Conservation (phyloP, 1,139 yeast genomes). For the Blastobotrys illinoisensis region DNA sequence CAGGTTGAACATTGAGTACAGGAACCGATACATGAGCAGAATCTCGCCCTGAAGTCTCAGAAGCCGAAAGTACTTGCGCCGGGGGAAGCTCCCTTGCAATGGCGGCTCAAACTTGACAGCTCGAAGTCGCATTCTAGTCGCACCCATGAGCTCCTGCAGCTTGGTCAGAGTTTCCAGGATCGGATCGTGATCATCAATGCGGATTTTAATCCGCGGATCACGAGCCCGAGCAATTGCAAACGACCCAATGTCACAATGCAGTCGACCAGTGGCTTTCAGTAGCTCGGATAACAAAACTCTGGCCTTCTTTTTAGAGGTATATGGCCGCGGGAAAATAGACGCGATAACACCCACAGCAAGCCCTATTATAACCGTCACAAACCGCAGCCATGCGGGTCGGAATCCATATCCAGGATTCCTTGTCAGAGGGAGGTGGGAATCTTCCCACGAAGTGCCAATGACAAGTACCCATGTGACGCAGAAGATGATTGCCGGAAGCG, state of each 20-base stretch:
- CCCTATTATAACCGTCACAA: constrained; percentile 32
- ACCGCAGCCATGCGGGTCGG: constrained; percentile 34
- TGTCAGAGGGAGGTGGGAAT: constrained; percentile 12
- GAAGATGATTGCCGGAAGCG: constrained; percentile 31
- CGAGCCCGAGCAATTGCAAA: constrained; percentile 24
- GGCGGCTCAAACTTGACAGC: constrained; percentile 27
- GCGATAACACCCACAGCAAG: constrained; percentile 30
- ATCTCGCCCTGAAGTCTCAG: constrained; percentile 21
- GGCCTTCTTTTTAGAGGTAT: constrained; percentile 25
- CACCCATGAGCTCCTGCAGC: constrained; percentile 16
- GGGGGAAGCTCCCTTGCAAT: constrained; percentile 28
- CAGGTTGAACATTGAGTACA: constrained; percentile 21
- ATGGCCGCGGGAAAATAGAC: constrained; percentile 30
- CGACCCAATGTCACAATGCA: constrained; percentile 27
- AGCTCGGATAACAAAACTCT: constrained; percentile 22
- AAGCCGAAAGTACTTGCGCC: constrained; percentile 22
- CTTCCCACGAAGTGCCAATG: constrained; percentile 32
- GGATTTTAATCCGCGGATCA: constrained; percentile 19
- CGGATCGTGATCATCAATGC: constrained; percentile 18
- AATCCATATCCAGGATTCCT: constrained; percentile 28
- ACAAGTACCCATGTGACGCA: constrained; percentile 29
- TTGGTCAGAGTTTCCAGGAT: constrained; percentile 19
- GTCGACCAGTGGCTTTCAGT: constrained; percentile 23
- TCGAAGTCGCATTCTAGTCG: constrained; percentile 3
- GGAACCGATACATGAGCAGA: constrained; percentile 18